Evolutionary conservation across 495 filamentous ascomycete genomes (phyloP).

Genomic region (Aspergillus biplanus): DNA sequence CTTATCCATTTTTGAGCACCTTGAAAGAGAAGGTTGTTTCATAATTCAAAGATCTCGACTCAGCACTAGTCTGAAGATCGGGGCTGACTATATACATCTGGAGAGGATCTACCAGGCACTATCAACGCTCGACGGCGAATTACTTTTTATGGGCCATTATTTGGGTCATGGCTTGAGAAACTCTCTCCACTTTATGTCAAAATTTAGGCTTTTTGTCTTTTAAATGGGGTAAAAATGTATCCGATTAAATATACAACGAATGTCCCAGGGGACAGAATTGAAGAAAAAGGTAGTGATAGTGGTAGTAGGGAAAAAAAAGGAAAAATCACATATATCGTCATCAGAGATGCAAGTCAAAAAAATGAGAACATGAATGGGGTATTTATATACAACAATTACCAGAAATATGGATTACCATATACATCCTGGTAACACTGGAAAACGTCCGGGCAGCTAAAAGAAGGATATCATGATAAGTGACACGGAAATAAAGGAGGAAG

Average conservation of each 20-base stretch:
- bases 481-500: not conserved
- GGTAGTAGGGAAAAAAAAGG: constrained; percentile 8
- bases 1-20: no score
- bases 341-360: constrained; percentile 9
- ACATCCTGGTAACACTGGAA: constrained; percentile 53
- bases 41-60: no score
- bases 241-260: not conserved
- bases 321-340: constrained; percentile 20
- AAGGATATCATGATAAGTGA: not conserved
- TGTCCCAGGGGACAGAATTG: not conserved
- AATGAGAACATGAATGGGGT: not conserved
- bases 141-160: no score
- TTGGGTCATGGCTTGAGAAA: no score
- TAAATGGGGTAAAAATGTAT: not conserved
- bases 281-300: not conserved
- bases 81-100: no score
- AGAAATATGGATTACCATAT: constrained; percentile 40
- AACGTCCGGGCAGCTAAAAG: constrained; percentile 46
- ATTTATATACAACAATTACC: constrained; percentile 27
- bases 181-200: not conserved
- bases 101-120: no score
- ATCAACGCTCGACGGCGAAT: no score
- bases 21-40: no score
- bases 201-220: not conserved
- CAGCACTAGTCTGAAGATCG: no score